Percentiles rank a stretch among this genome's conserved stretches.
Conservation (phyloP, 2,329 filamentous ascomycete species). For the Talaromyces pinophilus region DNA sequence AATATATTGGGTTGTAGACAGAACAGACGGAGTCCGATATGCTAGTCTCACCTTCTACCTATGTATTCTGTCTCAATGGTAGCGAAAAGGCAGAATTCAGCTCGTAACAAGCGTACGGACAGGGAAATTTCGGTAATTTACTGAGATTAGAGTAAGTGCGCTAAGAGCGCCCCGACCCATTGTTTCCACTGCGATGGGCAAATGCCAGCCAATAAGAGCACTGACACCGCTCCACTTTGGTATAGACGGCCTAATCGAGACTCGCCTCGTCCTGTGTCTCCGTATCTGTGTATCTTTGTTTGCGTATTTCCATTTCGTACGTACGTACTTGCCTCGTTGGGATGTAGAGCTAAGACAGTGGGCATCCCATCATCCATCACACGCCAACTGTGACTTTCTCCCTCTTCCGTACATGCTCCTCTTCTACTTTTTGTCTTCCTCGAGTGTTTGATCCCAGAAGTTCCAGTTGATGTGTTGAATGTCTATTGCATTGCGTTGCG, state of each 20-base stretch:
- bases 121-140: slow-evolving; percentile 6
- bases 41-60: not conserved
- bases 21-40: not conserved
- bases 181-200: slow-evolving; percentile 9
- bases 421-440: not conserved
- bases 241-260: not conserved
- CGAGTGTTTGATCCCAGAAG: not conserved
- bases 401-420: not conserved
- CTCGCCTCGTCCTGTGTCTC: not conserved
- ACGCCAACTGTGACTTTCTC: slow-evolving; percentile 5
- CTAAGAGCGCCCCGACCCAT: slow-evolving; percentile 12
- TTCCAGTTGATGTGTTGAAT: not conserved
- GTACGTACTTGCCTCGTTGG: not conserved
- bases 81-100: not conserved
- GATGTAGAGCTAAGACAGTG: not conserved
- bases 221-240: not conserved
- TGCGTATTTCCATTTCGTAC: not conserved
- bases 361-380: not conserved
- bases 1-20: not conserved
- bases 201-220: not conserved
- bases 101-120: not conserved
- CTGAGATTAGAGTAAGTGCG: not conserved
- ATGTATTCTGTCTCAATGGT: not conserved
- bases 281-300: slow-evolving; percentile 4
- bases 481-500: not conserved